Conservation (phyloP, 2,329 filamentous ascomycete genomes). For the Triangularia setosa region DNA sequence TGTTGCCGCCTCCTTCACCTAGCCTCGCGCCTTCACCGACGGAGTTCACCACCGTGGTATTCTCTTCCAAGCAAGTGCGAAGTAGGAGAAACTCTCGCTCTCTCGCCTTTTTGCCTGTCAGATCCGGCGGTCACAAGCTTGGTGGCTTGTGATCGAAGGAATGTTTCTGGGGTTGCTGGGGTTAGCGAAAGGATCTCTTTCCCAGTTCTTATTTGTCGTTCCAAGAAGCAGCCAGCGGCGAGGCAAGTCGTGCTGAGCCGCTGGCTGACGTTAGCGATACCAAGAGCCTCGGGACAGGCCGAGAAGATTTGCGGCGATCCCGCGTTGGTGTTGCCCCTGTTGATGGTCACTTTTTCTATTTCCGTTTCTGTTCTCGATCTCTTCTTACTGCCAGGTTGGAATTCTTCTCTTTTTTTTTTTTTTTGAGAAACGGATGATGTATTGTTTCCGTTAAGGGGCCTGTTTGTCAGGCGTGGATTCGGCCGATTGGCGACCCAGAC, state of each 20-base stretch:
- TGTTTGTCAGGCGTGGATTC: neutral
- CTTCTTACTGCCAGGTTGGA: neutral
- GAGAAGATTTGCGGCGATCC: slow-evolving; percentile 1
- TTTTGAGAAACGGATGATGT: neutral
- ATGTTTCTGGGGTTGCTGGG: neutral
- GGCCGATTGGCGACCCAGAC: neutral
- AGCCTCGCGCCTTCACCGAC: neutral
- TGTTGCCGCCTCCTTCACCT: neutral
- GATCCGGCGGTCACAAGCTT: neutral
- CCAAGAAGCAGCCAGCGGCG: neutral
- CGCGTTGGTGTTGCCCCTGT: neutral
- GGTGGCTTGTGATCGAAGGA: neutral
- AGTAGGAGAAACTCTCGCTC: neutral
- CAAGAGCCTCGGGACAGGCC: neutral
- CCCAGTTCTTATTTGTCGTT: neutral
- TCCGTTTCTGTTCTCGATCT: neutral
- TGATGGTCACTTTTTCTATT: neutral
- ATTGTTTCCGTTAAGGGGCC: neutral
- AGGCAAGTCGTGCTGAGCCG: neutral
- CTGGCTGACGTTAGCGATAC: neutral
- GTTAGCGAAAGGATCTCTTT: neutral
- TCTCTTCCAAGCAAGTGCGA: neutral
- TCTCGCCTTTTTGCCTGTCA: neutral
- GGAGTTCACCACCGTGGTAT: neutral
- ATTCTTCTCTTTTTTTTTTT: neutral